Base-by-base conservation (phyloP, 345 rosid species). In the Ceriops decandra region DNA sequence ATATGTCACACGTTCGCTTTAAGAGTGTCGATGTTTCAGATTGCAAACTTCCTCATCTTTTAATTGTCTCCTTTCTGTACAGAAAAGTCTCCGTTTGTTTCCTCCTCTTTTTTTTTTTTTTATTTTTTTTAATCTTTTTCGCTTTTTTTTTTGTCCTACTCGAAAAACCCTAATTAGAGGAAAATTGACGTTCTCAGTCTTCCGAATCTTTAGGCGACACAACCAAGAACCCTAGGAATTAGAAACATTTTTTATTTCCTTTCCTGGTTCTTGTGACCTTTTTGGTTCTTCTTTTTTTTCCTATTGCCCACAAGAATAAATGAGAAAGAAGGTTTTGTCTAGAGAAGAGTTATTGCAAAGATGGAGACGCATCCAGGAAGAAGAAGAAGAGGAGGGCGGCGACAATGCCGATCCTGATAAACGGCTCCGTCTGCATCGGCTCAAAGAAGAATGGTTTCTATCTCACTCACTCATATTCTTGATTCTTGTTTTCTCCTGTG, bases 311-410 rank as follows among this genome's bases (percentile, higher is more conserved):
- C 15, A 13, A 42, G 49, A 11, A 42, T 42, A 42, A 42, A 56
- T 56, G 59, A 28, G 53, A 27, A 42, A 19, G 66, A 76, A 64
- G 66, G 61, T 63, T 53, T 72, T 67, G 57, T 77, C 84, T 52
- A 83, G 81, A 74, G 76, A 68, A 70, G 88, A 81, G 68, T 77
- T 95, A 46, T 75, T 89, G 71, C 83, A 82, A 58, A 83, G 88
- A 69, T 88, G 96, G 99, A 83, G 89, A 52, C 80, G 68, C 70
- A 87, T 95, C 74, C 86, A 95, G 78, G 95, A 89, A 69, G 93
- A 86, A 63, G 97, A 85, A 68, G 92, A 66, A 76, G 97, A 85
- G 69, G 92, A 86, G 24, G 74, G 62, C 77, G 84, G 64, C 65
- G 81, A 80, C 36, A 85, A 83, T 54, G 73, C 67, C 69, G 86